Conservation (phyloP, 148 eudicot genomes). For the Euryodendron excelsum region DNA sequence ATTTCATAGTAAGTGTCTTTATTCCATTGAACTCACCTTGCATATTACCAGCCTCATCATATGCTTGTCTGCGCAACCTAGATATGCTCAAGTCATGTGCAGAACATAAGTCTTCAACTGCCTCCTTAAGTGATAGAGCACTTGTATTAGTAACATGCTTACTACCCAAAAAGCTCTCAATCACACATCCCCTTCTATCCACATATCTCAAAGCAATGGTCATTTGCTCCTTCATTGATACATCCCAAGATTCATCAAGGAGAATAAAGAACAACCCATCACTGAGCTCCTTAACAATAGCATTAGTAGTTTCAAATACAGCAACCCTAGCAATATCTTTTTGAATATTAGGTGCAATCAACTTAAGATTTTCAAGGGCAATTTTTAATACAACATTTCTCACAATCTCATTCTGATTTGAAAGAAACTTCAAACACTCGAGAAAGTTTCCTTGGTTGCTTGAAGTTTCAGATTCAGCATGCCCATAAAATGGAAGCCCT, state of each 20-base stretch:
- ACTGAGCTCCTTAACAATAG: constrained; percentile 14
- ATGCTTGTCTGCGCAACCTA: background rate
- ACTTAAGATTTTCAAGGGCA: background rate
- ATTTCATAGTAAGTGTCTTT: no score
- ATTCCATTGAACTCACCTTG: no score
- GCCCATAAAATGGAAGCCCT: background rate
- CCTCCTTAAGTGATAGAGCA: background rate
- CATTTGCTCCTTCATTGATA: constrained; percentile 9
- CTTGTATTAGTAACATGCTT: background rate
- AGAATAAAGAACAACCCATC: constrained; percentile 10
- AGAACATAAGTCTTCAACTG: background rate
- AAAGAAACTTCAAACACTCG: background rate
- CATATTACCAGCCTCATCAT: background rate
- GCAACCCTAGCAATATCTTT: background rate
- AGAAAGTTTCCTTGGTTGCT: constrained; percentile 5
- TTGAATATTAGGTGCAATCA: background rate
- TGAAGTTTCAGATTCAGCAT: background rate
- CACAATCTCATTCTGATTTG: constrained; percentile 10
- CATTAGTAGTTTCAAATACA: constrained; percentile 11
- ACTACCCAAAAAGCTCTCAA: constrained; percentile 15
- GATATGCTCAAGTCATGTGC: background rate
- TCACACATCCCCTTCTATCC: background rate
- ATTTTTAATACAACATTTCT: background rate
- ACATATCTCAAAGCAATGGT: constrained; percentile 9
- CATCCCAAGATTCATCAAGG: constrained; percentile 18